Percentiles rank a stretch among this genome's conserved stretches.
Evolutionary conservation across 768 basidiomycete genomes (phyloP).

Genomic region (Dioszegia crocea): DNA sequence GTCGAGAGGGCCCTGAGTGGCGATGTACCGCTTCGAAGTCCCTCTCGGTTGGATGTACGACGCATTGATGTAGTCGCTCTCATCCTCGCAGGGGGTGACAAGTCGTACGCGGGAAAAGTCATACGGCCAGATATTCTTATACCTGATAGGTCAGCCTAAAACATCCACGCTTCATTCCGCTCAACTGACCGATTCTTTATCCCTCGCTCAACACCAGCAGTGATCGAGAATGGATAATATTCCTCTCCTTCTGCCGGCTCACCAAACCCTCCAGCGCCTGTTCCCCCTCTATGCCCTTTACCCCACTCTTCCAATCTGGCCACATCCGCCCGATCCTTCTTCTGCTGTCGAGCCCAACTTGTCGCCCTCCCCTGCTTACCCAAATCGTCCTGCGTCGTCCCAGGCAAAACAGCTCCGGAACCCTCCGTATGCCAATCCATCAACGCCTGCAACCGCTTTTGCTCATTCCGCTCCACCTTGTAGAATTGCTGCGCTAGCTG

Average conservation of each 20-base stretch:
- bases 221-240: constrained; percentile 83
- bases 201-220: constrained; percentile 91
- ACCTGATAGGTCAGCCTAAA: constrained; percentile 54
- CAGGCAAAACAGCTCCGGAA: constrained; percentile 14
- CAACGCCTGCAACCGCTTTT: constrained; percentile 76
- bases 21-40: constrained; percentile 79
- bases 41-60: constrained; percentile 84
- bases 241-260: constrained; percentile 14
- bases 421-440: constrained; percentile 82
- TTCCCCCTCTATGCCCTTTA: constrained; percentile 2
- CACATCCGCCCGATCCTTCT: constrained; percentile 28
- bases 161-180: neutral
- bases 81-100: constrained; percentile 53
- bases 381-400: neutral
- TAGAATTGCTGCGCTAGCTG: constrained; percentile 89
- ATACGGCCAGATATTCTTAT: constrained; percentile 93
- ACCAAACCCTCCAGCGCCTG: too few relatives aligned
- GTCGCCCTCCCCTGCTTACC: neutral
- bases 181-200: constrained; percentile 74
- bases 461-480: constrained; percentile 84
- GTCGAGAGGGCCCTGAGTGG: constrained; percentile 89
- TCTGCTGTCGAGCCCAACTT: constrained; percentile 20
- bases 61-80: constrained; percentile 91
- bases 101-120: constrained; percentile 87
- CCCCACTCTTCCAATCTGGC: constrained; percentile 21